Conservation (phyloP, 2,329 filamentous ascomycete genomes). For the Microsporum canis region DNA sequence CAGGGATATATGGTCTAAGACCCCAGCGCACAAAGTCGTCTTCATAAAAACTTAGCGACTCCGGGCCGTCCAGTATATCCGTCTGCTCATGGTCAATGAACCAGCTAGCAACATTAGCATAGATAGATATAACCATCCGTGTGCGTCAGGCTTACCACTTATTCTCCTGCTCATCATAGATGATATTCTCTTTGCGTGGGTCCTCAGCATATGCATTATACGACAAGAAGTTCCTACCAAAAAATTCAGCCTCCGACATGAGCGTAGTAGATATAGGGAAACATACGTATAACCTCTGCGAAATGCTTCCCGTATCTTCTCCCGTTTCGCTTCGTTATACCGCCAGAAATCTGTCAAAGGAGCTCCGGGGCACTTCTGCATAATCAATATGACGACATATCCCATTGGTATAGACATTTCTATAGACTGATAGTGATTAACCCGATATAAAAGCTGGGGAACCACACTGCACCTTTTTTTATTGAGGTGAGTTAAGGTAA, state of each 20-base stretch:
- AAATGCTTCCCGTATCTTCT: conserved; percentile 8
- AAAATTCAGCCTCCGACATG: not conserved
- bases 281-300: conserved; percentile 5
- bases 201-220: not conserved
- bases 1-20: not conserved
- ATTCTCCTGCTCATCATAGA: conserved; percentile 7
- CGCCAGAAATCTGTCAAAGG: not conserved
- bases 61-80: not conserved
- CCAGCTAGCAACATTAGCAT: not conserved
- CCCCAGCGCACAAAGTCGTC: not conserved
- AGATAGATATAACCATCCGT: not conserved
- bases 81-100: not conserved
- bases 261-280: not conserved
- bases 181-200: not conserved
- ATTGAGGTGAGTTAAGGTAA: not conserved
- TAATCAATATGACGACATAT: conserved; percentile 8
- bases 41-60: not conserved
- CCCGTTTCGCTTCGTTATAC: not conserved
- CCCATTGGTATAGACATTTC: conserved; percentile 8
- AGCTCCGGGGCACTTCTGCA: conserved; percentile 10
- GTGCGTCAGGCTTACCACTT: conserved; percentile 2
- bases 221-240: not conserved
- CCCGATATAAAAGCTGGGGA: not conserved
- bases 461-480: not conserved
- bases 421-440: not conserved